These are phyloP conservation scores for Symbiotaphrina buchneri DNA, from an alignment of 495 filamentous ascomycete genomes.

Conservation along the genomic window DNA sequence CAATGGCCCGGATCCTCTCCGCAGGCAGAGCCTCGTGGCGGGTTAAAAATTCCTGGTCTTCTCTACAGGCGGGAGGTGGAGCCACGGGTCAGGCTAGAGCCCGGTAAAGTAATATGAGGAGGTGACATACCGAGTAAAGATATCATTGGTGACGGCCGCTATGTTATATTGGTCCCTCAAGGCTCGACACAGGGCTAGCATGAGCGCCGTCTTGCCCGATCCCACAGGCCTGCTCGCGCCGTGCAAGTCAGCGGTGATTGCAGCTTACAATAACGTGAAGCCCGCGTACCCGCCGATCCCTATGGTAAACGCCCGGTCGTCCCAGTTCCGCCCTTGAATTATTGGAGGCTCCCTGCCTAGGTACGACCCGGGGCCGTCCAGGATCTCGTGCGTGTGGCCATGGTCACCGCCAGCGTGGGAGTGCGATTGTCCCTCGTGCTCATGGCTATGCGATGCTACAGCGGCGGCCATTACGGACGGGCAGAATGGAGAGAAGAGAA, in stretches of 20 bases:
- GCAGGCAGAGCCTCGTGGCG: slow-evolving; percentile 64
- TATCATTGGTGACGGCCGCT: slow-evolving; percentile 95
- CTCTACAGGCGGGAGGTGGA: slow-evolving; percentile 20
- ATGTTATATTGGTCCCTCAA: slow-evolving; percentile 61
- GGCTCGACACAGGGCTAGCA: slow-evolving; percentile 69
- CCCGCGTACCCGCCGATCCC: slow-evolving; percentile 79
- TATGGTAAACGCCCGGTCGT: slow-evolving; percentile 78
- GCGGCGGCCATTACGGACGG: too few species aligned
- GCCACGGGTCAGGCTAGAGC: neutral
- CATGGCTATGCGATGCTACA: slow-evolving; percentile 31
- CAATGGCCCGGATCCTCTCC: slow-evolving; percentile 74
- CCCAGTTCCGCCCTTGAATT: slow-evolving; percentile 70
- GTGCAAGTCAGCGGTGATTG: neutral
- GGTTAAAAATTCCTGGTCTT: slow-evolving; percentile 94
- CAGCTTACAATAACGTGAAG: neutral
- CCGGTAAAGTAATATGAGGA: neutral
- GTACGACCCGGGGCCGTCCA: slow-evolving; percentile 83
- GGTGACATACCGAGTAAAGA: slow-evolving; percentile 57
- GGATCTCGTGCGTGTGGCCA: slow-evolving; percentile 88
- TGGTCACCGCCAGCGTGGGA: slow-evolving; percentile 39
- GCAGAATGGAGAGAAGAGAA: too few species aligned
- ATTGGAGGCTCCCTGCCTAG: slow-evolving; percentile 84
- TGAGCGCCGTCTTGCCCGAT: slow-evolving; percentile 90
- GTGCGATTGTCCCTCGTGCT: slow-evolving; percentile 26
- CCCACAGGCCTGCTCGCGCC: slow-evolving; percentile 56